phyloP scores from a whole-genome alignment of 148 eudicot species.

The Linanthus parryae region DNA sequence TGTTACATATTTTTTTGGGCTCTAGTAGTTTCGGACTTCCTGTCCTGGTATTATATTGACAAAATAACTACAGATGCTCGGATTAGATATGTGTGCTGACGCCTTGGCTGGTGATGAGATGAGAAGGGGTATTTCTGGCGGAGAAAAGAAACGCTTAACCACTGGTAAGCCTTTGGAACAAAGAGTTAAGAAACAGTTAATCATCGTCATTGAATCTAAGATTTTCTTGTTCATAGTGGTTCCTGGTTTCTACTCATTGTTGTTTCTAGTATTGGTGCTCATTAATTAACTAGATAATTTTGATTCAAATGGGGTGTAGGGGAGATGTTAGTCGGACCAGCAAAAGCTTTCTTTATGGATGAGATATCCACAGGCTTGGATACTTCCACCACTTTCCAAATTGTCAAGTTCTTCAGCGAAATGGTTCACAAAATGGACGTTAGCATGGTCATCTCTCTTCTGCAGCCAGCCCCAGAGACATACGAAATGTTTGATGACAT shows the following conservation, averaged over 20 bases:
- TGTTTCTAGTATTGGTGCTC: not conserved
- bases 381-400: constrained; percentile 73
- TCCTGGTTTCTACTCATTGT: not conserved
- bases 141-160: constrained; percentile 87
- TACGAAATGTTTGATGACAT: constrained; percentile 68
- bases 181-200: not conserved
- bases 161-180: constrained; percentile 42
- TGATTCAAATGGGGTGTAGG: constrained; percentile 35
- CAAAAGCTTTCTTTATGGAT: constrained; percentile 64
- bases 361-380: constrained; percentile 83
- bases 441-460: constrained; percentile 65
- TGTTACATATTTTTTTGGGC: too few relatives aligned
- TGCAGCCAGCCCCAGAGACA: constrained; percentile 80
- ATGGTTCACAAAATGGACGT: constrained; percentile 68
- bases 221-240: too few relatives aligned
- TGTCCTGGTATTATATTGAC: too few relatives aligned
- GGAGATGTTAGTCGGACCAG: constrained; percentile 85
- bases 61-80: constrained; percentile 35
- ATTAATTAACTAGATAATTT: not conserved
- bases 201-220: too few relatives aligned
- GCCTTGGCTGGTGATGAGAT: constrained; percentile 68
- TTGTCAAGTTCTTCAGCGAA: constrained; percentile 59
- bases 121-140: constrained; percentile 90
- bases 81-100: constrained; percentile 70
- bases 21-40: too few relatives aligned